phyloP scores from a whole-genome alignment of 768 basidiomycete species.

The Lactifluus hygrophoroides region DNA sequence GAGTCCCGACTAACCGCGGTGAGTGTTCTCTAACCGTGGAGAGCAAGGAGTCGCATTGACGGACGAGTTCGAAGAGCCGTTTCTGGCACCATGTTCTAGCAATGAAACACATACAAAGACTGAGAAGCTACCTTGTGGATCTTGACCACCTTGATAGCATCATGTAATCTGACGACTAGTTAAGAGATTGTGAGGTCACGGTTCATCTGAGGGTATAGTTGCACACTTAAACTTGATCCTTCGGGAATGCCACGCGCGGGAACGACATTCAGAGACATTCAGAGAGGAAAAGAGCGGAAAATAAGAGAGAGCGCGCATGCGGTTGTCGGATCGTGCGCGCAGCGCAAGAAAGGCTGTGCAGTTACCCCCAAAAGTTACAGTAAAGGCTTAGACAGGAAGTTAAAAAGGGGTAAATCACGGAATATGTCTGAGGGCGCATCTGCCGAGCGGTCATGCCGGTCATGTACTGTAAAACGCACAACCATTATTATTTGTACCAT shows the following conservation, averaged over 20 bases:
- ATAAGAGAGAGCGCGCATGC: too few relatives aligned
- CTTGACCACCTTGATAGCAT: background rate
- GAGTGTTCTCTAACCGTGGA: slow-evolving; percentile 4
- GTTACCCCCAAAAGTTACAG: too few relatives aligned
- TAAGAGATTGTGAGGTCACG: too few relatives aligned
- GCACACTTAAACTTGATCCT: background rate
- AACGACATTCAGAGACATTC: background rate
- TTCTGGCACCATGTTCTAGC: background rate
- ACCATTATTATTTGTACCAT: too few relatives aligned
- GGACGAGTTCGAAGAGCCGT: background rate
- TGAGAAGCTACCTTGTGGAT: background rate
- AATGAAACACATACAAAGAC: background rate
- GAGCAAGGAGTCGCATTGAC: background rate
- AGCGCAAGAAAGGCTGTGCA: too few relatives aligned
- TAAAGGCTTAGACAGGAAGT: too few relatives aligned
- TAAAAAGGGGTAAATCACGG: too few relatives aligned
- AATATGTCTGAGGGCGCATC: too few relatives aligned
- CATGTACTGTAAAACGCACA: too few relatives aligned
- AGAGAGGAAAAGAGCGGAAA: background rate
- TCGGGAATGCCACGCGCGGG: background rate
- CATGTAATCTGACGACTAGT: slow-evolving; percentile 2
- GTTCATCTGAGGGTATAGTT: background rate
- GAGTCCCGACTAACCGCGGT: background rate
- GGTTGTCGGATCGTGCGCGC: too few relatives aligned
- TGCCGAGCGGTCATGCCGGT: too few relatives aligned